Evolutionary conservation across 768 basidiomycete genomes (phyloP).

Genomic region (Solioccasus polychromus): DNA sequence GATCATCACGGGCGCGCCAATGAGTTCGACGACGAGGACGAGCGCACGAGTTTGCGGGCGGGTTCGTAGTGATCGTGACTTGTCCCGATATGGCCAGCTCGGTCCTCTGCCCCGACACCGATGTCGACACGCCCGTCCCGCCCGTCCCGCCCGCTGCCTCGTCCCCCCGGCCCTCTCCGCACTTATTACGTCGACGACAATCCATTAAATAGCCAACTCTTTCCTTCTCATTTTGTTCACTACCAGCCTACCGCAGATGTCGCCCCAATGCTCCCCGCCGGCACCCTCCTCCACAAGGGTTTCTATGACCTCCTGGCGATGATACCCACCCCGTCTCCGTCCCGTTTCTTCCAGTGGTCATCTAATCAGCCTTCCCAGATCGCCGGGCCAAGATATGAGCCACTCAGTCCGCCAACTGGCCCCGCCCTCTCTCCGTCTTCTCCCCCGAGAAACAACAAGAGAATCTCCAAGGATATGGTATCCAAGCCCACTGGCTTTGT

Average conservation of each 20-base stretch:
- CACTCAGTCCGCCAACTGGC: slow-evolving; percentile 30
- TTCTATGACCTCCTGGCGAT: slow-evolving; percentile 83
- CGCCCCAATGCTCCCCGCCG: slow-evolving; percentile 54
- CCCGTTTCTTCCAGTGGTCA: slow-evolving; percentile 57
- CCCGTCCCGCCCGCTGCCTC: slow-evolving; percentile 18
- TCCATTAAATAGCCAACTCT: too few relatives aligned
- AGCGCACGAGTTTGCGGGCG: too few relatives aligned
- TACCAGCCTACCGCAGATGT: too few relatives aligned
- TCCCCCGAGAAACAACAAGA: slow-evolving; percentile 51
- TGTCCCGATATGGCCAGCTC: neutral
- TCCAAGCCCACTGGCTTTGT: slow-evolving; percentile 79
- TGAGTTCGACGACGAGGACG: too few relatives aligned
- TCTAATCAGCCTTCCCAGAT: slow-evolving; percentile 36
- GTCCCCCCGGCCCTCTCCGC: slow-evolving; percentile 51
- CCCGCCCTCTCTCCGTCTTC: slow-evolving; percentile 32
- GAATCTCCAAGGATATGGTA: slow-evolving; percentile 88
- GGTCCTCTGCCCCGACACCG: neutral
- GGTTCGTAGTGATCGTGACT: too few relatives aligned
- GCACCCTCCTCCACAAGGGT: slow-evolving; percentile 82
- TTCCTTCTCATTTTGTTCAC: too few relatives aligned
- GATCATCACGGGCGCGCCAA: too few relatives aligned
- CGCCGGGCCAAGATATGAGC: slow-evolving; percentile 71
- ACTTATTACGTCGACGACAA: too few relatives aligned
- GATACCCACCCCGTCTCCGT: slow-evolving; percentile 69
- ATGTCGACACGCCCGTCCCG: slow-evolving; percentile 4